These are phyloP conservation scores for Pezicula carpinea DNA, from an alignment of 2,329 filamentous ascomycete species.

Conservation along the genomic window DNA sequence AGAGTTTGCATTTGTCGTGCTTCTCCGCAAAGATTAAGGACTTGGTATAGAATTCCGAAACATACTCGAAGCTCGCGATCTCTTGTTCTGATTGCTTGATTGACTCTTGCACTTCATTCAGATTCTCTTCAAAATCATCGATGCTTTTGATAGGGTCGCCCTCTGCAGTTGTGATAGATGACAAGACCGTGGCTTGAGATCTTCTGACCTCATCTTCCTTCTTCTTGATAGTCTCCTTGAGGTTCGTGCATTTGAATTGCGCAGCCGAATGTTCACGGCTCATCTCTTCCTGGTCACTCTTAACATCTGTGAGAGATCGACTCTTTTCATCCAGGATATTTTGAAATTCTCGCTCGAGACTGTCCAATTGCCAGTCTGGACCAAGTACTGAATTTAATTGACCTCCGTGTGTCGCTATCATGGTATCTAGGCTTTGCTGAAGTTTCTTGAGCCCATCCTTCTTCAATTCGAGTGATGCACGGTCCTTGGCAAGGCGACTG, in stretches of 20 bases:
- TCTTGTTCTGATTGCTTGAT: slow-evolving; percentile 55
- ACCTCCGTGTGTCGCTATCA: slow-evolving; percentile 68
- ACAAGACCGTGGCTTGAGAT: slow-evolving; percentile 53
- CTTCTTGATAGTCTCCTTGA: slow-evolving; percentile 59
- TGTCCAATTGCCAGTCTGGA: slow-evolving; percentile 61
- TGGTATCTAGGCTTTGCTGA: slow-evolving; percentile 69
- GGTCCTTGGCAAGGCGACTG: slow-evolving; percentile 73
- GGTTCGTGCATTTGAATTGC: slow-evolving; percentile 65
- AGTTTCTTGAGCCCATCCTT: slow-evolving; percentile 75
- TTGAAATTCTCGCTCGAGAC: slow-evolving; percentile 69
- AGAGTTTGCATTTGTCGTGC: slow-evolving; percentile 72
- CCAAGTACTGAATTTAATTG: slow-evolving; percentile 65
- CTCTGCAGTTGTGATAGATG: slow-evolving; percentile 39
- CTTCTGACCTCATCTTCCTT: slow-evolving; percentile 57
- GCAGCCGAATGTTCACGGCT: slow-evolving; percentile 71
- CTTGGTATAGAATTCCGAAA: slow-evolving; percentile 67
- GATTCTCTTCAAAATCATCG: slow-evolving; percentile 49
- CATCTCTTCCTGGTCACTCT: slow-evolving; percentile 65
- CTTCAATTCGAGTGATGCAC: slow-evolving; percentile 77
- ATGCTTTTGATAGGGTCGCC: slow-evolving; percentile 38
- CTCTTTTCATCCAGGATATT: slow-evolving; percentile 52
- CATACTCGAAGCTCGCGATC: slow-evolving; percentile 61
- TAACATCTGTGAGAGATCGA: slow-evolving; percentile 56
- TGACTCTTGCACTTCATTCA: slow-evolving; percentile 44
- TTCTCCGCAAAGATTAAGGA: slow-evolving; percentile 62